phyloP scores from a whole-genome alignment of 495 filamentous ascomycete genomes.

The Hyaloscypha variabilis region DNA sequence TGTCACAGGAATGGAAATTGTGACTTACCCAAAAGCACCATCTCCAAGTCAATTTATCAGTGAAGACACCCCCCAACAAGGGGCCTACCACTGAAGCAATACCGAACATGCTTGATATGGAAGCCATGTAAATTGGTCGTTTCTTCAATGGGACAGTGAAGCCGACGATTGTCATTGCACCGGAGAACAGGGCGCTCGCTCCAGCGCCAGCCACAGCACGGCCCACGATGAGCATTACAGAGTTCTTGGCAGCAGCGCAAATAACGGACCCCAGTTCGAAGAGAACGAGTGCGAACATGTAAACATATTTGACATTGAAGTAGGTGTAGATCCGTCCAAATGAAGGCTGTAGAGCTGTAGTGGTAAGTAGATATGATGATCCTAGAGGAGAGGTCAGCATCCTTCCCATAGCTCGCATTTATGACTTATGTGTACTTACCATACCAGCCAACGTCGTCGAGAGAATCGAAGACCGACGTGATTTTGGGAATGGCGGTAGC shows the following conservation, averaged over 20 bases:
- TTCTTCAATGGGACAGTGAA: slow-evolving; percentile 65
- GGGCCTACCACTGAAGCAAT: slow-evolving; percentile 47
- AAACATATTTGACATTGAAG: slow-evolving; percentile 57
- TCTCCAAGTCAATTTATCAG: slow-evolving; percentile 60
- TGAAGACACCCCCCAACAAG: slow-evolving; percentile 65
- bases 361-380: slow-evolving; percentile 52
- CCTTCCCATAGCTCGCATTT: not conserved
- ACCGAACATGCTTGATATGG: slow-evolving; percentile 69
- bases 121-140: slow-evolving; percentile 70
- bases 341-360: slow-evolving; percentile 49
- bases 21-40: slow-evolving; percentile 54
- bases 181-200: slow-evolving; percentile 54
- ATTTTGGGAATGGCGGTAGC: slow-evolving; percentile 58
- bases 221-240: slow-evolving; percentile 64
- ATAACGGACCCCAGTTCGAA: slow-evolving; percentile 78
- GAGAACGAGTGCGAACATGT: slow-evolving; percentile 68
- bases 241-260: slow-evolving; percentile 62
- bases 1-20: not conserved
- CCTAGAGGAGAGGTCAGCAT: not conserved
- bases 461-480: slow-evolving; percentile 46
- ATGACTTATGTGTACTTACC: slow-evolving; percentile 37
- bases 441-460: slow-evolving; percentile 58
- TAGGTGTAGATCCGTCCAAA: slow-evolving; percentile 48
- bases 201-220: slow-evolving; percentile 64
- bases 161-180: slow-evolving; percentile 34